Percentiles rank a stretch among this genome's conserved stretches.
Evolutionary conservation across 306 rosid genomes (phyloP).

Genomic region (Malus orientalis): DNA sequence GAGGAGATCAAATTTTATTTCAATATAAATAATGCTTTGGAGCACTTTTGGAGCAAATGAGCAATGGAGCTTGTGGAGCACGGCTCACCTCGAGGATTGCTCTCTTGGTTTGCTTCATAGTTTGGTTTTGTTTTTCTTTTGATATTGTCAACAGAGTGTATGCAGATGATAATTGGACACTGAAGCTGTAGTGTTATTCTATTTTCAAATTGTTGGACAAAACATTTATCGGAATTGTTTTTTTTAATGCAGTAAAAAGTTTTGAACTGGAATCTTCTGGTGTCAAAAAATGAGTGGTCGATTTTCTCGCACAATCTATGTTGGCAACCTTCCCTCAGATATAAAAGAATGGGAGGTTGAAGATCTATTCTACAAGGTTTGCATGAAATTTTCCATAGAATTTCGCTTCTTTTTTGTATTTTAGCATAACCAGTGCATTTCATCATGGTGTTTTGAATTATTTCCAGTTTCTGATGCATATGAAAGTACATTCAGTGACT

Average conservation of each 20-base stretch:
- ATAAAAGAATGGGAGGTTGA: slow-evolving; percentile 86
- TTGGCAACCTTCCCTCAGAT: slow-evolving; percentile 93
- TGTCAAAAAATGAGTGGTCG: slow-evolving; percentile 85
- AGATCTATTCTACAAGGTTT: slow-evolving; percentile 89
- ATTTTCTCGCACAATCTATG: slow-evolving; percentile 98
- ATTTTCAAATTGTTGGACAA: slow-evolving; percentile 5
- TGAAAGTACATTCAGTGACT: background rate
- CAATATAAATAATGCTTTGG: slow-evolving; percentile 87
- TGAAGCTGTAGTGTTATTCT: slow-evolving; percentile 21
- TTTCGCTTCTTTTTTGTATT: background rate
- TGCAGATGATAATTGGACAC: slow-evolving; percentile 34
- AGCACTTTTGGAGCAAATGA: slow-evolving; percentile 99
- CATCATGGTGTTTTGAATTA: background rate
- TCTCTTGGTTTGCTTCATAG: slow-evolving; percentile 99
- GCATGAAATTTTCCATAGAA: background rate
- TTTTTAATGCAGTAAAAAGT: slow-evolving; percentile 40
- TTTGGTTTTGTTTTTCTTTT: slow-evolving; percentile 61
- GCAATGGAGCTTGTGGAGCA: slow-evolving; percentile 99
- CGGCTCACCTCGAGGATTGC: slow-evolving; percentile 99
- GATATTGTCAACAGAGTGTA: slow-evolving; percentile 40
- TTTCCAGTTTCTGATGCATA: background rate
- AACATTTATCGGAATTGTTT: slow-evolving; percentile 19
- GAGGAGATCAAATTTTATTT: slow-evolving; percentile 82
- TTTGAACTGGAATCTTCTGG: slow-evolving; percentile 5
- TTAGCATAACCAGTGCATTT: background rate